Evolutionary conservation across 2,329 filamentous ascomycete species (phyloP).

Genomic region (Pestalotiopsis sp.): DNA sequence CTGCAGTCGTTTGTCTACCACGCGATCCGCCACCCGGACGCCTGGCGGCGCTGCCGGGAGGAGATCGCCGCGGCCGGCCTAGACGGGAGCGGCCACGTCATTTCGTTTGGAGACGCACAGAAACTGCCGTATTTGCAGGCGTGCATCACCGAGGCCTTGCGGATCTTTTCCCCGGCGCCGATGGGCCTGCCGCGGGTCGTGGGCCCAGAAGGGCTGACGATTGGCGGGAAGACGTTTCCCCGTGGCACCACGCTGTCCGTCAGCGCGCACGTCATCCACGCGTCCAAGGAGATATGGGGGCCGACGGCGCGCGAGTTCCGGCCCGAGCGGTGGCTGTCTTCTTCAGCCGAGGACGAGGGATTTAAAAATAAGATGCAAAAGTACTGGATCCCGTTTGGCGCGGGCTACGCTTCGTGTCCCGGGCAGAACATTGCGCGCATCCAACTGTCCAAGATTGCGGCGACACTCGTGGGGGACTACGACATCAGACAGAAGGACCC

Average conservation of each 20-base stretch:
- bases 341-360: background rate
- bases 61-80: background rate
- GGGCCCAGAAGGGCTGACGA: background rate
- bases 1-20: conserved; percentile 12
- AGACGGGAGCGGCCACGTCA: background rate
- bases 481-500: conserved; percentile 23
- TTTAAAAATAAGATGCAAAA: background rate
- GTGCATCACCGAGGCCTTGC: conserved; percentile 4
- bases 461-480: conserved; percentile 22
- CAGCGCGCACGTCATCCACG: conserved; percentile 13
- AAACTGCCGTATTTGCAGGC: conserved; percentile 7
- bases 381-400: conserved; percentile 15
- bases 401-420: conserved; percentile 22
- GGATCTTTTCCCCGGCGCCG: background rate
- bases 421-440: conserved; percentile 23
- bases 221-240: conserved; percentile 8
- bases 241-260: conserved; percentile 8
- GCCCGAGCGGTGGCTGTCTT: conserved; percentile 1
- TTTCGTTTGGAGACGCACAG: background rate
- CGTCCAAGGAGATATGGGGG: conserved; percentile 14
- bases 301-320: conserved; percentile 4
- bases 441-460: conserved; percentile 22
- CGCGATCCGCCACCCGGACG: conserved; percentile 3
- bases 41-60: conserved; percentile 7
- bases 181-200: conserved; percentile 13